Conservation (phyloP, 176 grass and related monocot species). For the Oryza brachyantha region DNA sequence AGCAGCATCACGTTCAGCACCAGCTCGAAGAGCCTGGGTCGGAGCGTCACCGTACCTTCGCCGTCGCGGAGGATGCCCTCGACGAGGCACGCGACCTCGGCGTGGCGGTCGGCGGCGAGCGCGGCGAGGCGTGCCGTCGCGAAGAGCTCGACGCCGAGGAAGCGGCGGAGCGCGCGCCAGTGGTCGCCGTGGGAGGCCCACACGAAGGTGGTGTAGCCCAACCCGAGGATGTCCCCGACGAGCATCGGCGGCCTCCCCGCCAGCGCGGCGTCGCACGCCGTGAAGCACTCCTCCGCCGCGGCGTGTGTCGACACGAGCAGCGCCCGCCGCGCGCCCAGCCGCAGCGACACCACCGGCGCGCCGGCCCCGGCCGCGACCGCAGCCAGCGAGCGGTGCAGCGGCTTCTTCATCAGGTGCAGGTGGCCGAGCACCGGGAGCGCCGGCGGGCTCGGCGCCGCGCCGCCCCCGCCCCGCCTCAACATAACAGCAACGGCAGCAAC, state of each 20-base stretch:
- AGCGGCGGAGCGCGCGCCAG: slow-evolving; percentile 59
- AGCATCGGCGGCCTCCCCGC: slow-evolving; percentile 46
- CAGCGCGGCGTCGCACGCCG: slow-evolving; percentile 46
- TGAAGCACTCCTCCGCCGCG: slow-evolving; percentile 67
- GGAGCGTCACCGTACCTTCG: neutral
- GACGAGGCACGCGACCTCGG: slow-evolving; percentile 42
- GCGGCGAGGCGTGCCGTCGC: slow-evolving; percentile 41
- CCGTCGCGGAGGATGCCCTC: slow-evolving; percentile 9
- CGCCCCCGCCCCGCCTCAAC: neutral
- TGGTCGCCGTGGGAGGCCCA: slow-evolving; percentile 41
- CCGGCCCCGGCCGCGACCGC: too few relatives aligned
- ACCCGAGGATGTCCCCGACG: slow-evolving; percentile 27
- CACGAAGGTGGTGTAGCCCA: slow-evolving; percentile 27
- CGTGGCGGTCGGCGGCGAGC: slow-evolving; percentile 31
- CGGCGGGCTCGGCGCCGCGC: slow-evolving; percentile 33
- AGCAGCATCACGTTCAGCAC: slow-evolving; percentile 49
- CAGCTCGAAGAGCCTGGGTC: slow-evolving; percentile 40
- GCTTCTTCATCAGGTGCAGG: slow-evolving; percentile 59
- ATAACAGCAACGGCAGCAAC: neutral
- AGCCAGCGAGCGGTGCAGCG: slow-evolving; percentile 51
- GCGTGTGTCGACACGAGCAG: slow-evolving; percentile 50
- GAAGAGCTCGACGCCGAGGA: slow-evolving; percentile 51
- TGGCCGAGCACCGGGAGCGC: slow-evolving; percentile 68
- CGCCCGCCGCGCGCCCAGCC: slow-evolving; percentile 45
- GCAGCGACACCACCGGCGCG: slow-evolving; percentile 47